Conservation (phyloP, 169 alveolate species). For the Toxoplasma gondii region DNA sequence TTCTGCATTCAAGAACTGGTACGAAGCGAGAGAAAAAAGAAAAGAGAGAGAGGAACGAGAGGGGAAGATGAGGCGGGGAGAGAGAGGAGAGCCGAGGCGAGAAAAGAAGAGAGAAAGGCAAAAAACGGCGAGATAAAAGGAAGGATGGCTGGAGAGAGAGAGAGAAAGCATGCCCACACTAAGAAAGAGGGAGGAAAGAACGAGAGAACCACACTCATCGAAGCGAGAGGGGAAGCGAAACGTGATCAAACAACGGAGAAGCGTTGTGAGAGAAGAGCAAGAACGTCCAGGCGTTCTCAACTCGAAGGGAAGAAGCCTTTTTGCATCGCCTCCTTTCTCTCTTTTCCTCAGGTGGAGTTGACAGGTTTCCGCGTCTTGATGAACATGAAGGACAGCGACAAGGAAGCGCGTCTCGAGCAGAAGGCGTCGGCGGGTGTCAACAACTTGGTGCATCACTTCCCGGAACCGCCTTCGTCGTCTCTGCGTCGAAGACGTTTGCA, state of each 20-base stretch:
- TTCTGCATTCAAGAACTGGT: constrained; percentile 68
- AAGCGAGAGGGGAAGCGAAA: too few species aligned
- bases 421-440: constrained; percentile 43
- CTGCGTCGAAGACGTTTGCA: not conserved
- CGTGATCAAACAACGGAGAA: too few species aligned
- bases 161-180: too few species aligned
- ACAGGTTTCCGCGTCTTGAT: constrained; percentile 61
- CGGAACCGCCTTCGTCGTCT: constrained; percentile 10
- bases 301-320: too few species aligned
- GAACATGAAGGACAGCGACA: constrained; percentile 52
- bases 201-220: too few species aligned
- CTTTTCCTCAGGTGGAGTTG: constrained; percentile 52
- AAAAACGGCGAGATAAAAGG: not conserved
- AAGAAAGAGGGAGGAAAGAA: too few species aligned
- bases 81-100: not conserved
- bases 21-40: not conserved
- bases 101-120: not conserved
- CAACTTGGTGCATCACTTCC: not conserved
- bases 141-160: not conserved
- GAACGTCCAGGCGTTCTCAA: too few species aligned
- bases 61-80: not conserved
- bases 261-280: not conserved
- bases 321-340: too few species aligned
- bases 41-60: not conserved
- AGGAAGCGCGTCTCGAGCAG: constrained; percentile 45